Evolutionary conservation across 805 yeast genomes (phyloP).

Genomic region (Candida tibetensis): DNA sequence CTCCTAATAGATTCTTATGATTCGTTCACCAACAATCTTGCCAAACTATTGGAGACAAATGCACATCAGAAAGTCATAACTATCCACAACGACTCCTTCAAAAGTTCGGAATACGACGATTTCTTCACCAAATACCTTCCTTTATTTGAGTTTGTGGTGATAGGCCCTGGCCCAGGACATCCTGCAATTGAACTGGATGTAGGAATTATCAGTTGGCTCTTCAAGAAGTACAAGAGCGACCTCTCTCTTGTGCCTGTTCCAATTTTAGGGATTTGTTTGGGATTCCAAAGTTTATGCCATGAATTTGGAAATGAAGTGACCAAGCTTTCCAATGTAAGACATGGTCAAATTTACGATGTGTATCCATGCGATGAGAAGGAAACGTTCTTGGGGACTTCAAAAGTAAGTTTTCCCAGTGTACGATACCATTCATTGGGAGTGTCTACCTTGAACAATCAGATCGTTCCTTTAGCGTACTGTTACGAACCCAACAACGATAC

Average conservation of each 20-base stretch:
- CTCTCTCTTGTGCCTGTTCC: constrained; percentile 42
- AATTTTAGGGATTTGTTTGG: constrained; percentile 87
- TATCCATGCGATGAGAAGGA: constrained; percentile 15
- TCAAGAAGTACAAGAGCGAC: constrained; percentile 17
- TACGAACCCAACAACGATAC: constrained; percentile 28
- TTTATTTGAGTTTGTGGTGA: constrained; percentile 67
- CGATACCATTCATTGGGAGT: constrained; percentile 86
- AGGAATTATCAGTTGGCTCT: constrained; percentile 69
- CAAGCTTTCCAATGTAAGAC: constrained; percentile 60
- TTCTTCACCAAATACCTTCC: constrained; percentile 44
- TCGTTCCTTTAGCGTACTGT: constrained; percentile 64
- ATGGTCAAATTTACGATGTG: constrained; percentile 77
- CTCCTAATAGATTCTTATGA: constrained; percentile 90
- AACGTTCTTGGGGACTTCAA: constrained; percentile 32
- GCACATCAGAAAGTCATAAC: constrained; percentile 51
- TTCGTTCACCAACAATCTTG: constrained; percentile 85
- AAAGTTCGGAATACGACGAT: constrained; percentile 24
- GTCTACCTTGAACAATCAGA: constrained; percentile 24
- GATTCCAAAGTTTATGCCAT: constrained; percentile 79
- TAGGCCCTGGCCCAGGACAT: constrained; percentile 98
- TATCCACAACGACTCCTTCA: constrained; percentile 60
- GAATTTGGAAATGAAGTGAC: constrained; percentile 56
- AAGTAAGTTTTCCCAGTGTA: constrained; percentile 60
- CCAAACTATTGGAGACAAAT: constrained; percentile 54
- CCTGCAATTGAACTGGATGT: constrained; percentile 63